phyloP scores from a whole-genome alignment of 1,139 yeast genomes.

The Kurtzmaniella quercitrusa region DNA sequence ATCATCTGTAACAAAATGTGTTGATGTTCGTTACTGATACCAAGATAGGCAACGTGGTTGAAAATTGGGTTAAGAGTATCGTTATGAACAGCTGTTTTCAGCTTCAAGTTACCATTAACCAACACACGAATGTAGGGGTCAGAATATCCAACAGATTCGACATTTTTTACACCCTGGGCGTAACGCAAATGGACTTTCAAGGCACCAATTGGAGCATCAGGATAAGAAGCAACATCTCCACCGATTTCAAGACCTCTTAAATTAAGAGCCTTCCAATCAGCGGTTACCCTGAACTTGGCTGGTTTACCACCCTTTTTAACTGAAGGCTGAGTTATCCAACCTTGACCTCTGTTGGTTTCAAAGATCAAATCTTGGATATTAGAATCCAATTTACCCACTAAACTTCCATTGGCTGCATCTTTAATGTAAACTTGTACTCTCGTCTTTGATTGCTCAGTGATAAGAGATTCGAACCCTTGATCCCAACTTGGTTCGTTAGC shows the following conservation, averaged over 20 bases:
- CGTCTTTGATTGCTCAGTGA: slow-evolving; percentile 57
- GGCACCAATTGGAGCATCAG: slow-evolving; percentile 62
- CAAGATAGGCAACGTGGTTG: slow-evolving; percentile 56
- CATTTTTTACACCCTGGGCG: slow-evolving; percentile 53
- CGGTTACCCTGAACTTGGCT: slow-evolving; percentile 50
- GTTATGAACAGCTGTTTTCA: slow-evolving; percentile 52
- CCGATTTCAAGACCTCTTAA: slow-evolving; percentile 39
- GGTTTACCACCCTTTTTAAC: slow-evolving; percentile 25
- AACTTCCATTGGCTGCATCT: slow-evolving; percentile 47
- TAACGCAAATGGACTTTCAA: slow-evolving; percentile 54
- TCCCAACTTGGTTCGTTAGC: slow-evolving; percentile 73
- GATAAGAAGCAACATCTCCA: slow-evolving; percentile 33
- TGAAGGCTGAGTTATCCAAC: slow-evolving; percentile 45
- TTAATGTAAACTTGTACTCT: slow-evolving; percentile 51
- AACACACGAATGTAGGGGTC: slow-evolving; percentile 67
- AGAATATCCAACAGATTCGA: slow-evolving; percentile 63
- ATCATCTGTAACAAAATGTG: slow-evolving; percentile 52
- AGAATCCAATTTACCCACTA: slow-evolving; percentile 52
- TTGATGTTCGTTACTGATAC: slow-evolving; percentile 60
- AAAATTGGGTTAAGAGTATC: slow-evolving; percentile 54
- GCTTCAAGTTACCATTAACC: slow-evolving; percentile 54
- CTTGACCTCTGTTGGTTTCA: slow-evolving; percentile 50
- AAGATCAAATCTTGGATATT: slow-evolving; percentile 52
- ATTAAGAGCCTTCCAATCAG: slow-evolving; percentile 70
- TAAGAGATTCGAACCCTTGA: slow-evolving; percentile 54